Percentiles rank a stretch among this genome's conserved stretches.
These are phyloP conservation scores for Lolium perenne DNA, from an alignment of 176 grass and related monocot genomes.

Conservation along the genomic window DNA sequence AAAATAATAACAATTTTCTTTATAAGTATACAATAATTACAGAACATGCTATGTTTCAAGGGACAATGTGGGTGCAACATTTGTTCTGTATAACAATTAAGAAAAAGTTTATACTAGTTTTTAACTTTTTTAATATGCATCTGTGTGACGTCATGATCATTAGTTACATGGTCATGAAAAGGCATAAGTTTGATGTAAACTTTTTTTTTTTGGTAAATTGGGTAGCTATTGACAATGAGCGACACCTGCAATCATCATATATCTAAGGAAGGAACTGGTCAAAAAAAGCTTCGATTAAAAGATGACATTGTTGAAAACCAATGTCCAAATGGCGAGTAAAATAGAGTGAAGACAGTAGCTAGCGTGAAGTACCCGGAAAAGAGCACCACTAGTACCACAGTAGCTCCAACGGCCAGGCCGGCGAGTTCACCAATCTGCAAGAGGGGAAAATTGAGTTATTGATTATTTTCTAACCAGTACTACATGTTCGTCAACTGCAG, in stretches of 20 bases:
- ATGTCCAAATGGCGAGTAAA: not conserved
- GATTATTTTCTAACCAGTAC: no score
- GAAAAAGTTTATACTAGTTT: not conserved
- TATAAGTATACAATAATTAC: not conserved
- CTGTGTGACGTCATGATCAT: not conserved
- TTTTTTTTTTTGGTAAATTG: no score
- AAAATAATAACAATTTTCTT: not conserved
- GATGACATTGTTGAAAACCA: not conserved
- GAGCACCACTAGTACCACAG: slow-evolving; percentile 66
- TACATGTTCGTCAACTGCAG: no score
- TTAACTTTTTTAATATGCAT: not conserved
- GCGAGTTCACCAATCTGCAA: slow-evolving; percentile 84
- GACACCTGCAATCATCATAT: not conserved
- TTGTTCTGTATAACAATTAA: not conserved
- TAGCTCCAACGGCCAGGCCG: slow-evolving; percentile 83
- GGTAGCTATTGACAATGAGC: no score
- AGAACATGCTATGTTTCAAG: not conserved
- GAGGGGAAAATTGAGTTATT: not conserved
- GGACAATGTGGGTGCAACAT: not conserved
- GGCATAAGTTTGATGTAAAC: not conserved
- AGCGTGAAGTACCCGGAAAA: slow-evolving; percentile 56
- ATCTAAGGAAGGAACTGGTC: not conserved
- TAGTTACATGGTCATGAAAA: not conserved
- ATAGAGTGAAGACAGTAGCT: not conserved
- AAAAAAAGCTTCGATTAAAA: not conserved